Evolutionary conservation across 305 asterid genomes (phyloP).

Genomic region (Fraxinus sp.): DNA sequence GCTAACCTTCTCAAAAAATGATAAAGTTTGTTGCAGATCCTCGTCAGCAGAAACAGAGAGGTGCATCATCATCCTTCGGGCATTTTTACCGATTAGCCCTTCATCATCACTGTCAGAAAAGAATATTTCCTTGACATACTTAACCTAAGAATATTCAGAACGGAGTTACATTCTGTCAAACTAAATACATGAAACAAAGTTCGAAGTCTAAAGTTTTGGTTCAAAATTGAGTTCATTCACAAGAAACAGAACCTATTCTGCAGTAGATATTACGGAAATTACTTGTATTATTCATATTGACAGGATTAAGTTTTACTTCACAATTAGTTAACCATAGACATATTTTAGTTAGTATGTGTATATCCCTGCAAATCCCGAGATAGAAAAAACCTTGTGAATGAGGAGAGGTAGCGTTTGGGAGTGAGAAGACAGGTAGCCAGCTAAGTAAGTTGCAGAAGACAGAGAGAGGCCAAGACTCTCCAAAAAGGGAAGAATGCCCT

Average conservation of each 20-base stretch:
- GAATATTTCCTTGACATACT: constrained; percentile 74
- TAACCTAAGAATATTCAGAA: constrained; percentile 49
- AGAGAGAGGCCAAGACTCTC: constrained; percentile 84
- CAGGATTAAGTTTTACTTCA: background rate
- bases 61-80: constrained; percentile 73
- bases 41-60: constrained; percentile 76
- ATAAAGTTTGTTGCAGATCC: constrained; percentile 86
- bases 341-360: background rate
- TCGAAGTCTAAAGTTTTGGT: background rate
- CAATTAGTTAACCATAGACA: background rate
- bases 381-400: constrained; percentile 54
- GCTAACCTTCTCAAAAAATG: constrained; percentile 79
- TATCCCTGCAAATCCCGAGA: background rate
- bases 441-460: constrained; percentile 71
- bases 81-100: constrained; percentile 55
- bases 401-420: constrained; percentile 56
- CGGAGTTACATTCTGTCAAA: background rate
- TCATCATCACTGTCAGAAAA: constrained; percentile 61
- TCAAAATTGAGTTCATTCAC: background rate
- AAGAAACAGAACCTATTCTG: background rate
- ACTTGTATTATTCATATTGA: background rate
- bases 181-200: background rate
- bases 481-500: constrained; percentile 72
- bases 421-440: constrained; percentile 54
- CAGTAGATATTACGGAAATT: background rate